phyloP scores from a whole-genome alignment of 768 basidiomycete species.

The Podaxis sp. region DNA sequence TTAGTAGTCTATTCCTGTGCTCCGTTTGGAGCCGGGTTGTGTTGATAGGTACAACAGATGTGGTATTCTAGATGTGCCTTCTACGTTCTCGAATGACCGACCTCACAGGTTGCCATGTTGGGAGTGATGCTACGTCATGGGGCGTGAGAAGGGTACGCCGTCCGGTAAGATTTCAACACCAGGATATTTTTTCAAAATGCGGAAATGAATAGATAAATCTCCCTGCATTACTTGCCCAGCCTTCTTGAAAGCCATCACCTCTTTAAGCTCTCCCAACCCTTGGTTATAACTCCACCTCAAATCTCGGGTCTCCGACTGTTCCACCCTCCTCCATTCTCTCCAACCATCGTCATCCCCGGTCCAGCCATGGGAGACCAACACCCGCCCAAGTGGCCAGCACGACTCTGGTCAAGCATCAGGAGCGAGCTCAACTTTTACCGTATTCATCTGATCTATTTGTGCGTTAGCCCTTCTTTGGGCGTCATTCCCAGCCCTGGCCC shows the following conservation, averaged over 20 bases:
- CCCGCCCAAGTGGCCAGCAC: background rate
- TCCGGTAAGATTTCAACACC: background rate
- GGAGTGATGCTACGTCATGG: background rate
- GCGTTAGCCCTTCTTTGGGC: conserved; percentile 23
- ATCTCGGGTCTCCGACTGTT: background rate
- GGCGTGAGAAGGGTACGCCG: background rate
- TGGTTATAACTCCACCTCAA: background rate
- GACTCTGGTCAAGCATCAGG: conserved; percentile 30
- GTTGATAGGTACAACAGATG: conserved; percentile 9
- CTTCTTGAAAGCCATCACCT: background rate
- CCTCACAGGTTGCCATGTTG: background rate
- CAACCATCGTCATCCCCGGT: conserved; percentile 1
- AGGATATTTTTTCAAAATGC: background rate
- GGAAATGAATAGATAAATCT: background rate
- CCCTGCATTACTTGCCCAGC: background rate
- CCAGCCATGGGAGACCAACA: conserved; percentile 1
- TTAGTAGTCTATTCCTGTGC: conserved; percentile 3
- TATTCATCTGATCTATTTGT: conserved; percentile 62
- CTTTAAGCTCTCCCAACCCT: background rate
- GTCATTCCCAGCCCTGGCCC: background rate
- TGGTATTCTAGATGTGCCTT: conserved; percentile 8
- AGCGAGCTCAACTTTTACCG: conserved; percentile 68
- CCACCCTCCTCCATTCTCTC: background rate
- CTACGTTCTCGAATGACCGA: background rate
- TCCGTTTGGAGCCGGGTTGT: conserved; percentile 4